These are phyloP conservation scores for Coemansia sp. DNA, from an alignment of 192 early-diverging fungal species.

Conservation along the genomic window DNA sequence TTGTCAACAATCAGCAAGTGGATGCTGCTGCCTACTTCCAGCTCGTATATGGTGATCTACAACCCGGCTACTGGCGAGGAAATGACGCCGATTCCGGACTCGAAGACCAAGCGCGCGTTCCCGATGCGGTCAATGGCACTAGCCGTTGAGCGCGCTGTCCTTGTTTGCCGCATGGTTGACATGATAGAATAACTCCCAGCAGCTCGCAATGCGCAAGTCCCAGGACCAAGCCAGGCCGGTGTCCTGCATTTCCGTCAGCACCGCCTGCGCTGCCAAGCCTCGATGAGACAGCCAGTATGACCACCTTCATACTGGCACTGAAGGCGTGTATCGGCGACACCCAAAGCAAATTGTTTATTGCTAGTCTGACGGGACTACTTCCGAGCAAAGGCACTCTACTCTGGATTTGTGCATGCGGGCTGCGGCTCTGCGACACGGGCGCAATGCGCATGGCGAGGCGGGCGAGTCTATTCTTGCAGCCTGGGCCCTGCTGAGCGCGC, in stretches of 20 bases:
- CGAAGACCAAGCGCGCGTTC: constrained; percentile 54
- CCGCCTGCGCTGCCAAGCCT: constrained; percentile 75
- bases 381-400: no score
- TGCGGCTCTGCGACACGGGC: not conserved
- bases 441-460: constrained; percentile 1
- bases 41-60: constrained; percentile 55
- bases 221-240: constrained; percentile 77
- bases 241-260: constrained; percentile 73
- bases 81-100: constrained; percentile 60
- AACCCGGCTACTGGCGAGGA: constrained; percentile 68
- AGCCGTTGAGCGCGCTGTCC: constrained; percentile 38
- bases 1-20: constrained; percentile 70
- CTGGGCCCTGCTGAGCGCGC: not conserved
- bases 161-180: constrained; percentile 61
- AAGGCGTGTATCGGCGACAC: no score
- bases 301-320: no score
- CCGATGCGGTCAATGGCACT: constrained; percentile 57
- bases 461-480: constrained; percentile 1
- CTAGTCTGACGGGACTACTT: no score
- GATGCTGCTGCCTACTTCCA: constrained; percentile 54
- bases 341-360: no score
- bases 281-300: no score
- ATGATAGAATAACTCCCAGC: constrained; percentile 50
- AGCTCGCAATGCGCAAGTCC: constrained; percentile 60
- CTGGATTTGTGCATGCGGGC: not conserved